Evolutionary conservation across 768 basidiomycete species (phyloP).

Genomic region (Suillus luteus): DNA sequence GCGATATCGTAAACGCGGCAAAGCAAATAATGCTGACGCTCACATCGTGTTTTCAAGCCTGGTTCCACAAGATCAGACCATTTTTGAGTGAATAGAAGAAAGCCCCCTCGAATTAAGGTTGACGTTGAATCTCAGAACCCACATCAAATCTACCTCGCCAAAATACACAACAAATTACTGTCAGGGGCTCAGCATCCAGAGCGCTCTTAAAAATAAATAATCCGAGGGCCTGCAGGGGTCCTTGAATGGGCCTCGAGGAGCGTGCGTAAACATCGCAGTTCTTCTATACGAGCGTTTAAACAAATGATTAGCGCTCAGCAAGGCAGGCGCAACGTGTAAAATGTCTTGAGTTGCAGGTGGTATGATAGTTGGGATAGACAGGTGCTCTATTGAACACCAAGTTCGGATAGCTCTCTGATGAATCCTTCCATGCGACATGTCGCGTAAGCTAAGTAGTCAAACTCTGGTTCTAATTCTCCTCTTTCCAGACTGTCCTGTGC

Average conservation of each 20-base stretch:
- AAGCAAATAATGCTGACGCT: background rate
- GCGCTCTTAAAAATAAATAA: background rate
- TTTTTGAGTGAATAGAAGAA: background rate
- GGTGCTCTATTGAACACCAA: slow-evolving; percentile 36
- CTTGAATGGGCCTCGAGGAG: background rate
- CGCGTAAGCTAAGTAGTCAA: slow-evolving; percentile 89
- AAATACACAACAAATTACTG: background rate
- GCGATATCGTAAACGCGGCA: background rate
- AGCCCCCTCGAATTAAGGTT: background rate
- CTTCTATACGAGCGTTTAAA: background rate
- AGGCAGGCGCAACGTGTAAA: background rate
- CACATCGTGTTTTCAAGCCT: background rate
- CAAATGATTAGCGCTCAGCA: background rate
- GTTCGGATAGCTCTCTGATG: slow-evolving; percentile 50
- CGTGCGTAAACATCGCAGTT: background rate
- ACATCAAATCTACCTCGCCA: background rate
- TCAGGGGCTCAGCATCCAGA: background rate
- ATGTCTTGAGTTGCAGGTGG: background rate
- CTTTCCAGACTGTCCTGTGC: slow-evolving; percentile 73
- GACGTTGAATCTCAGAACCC: background rate
- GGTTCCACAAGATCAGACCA: background rate
- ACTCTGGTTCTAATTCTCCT: slow-evolving; percentile 66
- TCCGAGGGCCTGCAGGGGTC: background rate
- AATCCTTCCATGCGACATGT: slow-evolving; percentile 66
- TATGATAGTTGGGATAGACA: background rate